Conservation (phyloP, 352 stramenopile genomes). For the Achlya hypogyna region DNA sequence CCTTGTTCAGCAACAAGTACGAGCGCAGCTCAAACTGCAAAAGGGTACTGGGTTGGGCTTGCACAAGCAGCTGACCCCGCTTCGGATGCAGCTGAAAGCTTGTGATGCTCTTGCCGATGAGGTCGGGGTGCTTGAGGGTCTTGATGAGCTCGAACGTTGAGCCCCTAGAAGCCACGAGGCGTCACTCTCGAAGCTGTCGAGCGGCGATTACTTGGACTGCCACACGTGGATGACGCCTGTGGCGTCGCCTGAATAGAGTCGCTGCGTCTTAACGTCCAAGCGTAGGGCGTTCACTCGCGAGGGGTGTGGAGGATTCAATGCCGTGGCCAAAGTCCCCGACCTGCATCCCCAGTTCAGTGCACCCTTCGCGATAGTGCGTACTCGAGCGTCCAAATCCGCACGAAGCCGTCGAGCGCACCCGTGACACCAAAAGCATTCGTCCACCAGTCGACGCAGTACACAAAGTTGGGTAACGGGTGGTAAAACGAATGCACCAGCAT, state of each 20-base stretch:
- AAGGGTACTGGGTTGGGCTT: constrained; percentile 47
- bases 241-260: constrained; percentile 53
- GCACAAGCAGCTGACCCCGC: constrained; percentile 54
- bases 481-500: constrained; percentile 25
- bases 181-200: too few species aligned
- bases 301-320: constrained; percentile 13
- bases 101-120: constrained; percentile 28
- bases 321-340: constrained; percentile 3
- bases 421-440: constrained; percentile 31
- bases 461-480: constrained; percentile 43
- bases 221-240: constrained; percentile 43
- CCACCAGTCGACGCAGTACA: constrained; percentile 47
- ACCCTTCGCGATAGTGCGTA: neutral
- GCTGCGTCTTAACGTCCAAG: constrained; percentile 31
- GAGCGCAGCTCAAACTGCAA: constrained; percentile 68
- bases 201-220: constrained; percentile 3
- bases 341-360: neutral
- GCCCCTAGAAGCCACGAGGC: neutral
- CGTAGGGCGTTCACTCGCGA: constrained; percentile 35
- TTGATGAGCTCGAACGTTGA: constrained; percentile 27
- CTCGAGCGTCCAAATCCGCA: constrained; percentile 34
- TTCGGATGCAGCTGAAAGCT: constrained; percentile 50
- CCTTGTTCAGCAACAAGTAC: constrained; percentile 65
- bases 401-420: constrained; percentile 40
- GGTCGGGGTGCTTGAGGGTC: constrained; percentile 39